These are phyloP conservation scores for Pharus latifolius DNA, from an alignment of 176 grass and related monocot species.

Conservation along the genomic window DNA sequence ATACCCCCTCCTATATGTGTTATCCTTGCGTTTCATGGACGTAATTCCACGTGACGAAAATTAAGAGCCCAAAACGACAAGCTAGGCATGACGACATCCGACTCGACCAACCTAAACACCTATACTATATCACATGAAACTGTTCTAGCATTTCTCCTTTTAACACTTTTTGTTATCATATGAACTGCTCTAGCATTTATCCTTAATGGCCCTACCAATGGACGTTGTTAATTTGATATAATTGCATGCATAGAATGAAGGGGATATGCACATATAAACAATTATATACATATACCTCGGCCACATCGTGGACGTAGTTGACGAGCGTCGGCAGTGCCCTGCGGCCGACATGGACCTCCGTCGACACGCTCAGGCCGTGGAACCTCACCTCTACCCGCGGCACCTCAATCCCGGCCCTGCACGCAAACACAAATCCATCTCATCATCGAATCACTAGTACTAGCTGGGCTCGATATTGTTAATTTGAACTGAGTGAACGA, in stretches of 20 bases:
- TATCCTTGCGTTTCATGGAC: background rate
- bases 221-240: no score
- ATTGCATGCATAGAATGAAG: no score
- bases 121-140: no score
- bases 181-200: no score
- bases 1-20: no score
- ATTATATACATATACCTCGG: conserved; percentile 24
- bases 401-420: conserved; percentile 40
- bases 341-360: conserved; percentile 36
- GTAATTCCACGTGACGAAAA: conserved; percentile 2
- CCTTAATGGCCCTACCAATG: no score
- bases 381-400: conserved; percentile 63
- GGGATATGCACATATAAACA: no score
- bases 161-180: no score
- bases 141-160: no score
- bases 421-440: background rate
- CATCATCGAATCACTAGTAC: background rate
- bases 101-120: no score
- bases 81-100: no score
- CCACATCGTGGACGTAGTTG: conserved; percentile 36
- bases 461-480: background rate
- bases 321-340: conserved; percentile 52
- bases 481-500: background rate
- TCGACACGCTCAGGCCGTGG: conserved; percentile 31
- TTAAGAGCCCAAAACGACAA: no score